A percentile compares a stretch with the other conserved stretches of the same genome.
phyloP scores from a whole-genome alignment of 345 rosid genomes.

The Physaria fendleri region DNA sequence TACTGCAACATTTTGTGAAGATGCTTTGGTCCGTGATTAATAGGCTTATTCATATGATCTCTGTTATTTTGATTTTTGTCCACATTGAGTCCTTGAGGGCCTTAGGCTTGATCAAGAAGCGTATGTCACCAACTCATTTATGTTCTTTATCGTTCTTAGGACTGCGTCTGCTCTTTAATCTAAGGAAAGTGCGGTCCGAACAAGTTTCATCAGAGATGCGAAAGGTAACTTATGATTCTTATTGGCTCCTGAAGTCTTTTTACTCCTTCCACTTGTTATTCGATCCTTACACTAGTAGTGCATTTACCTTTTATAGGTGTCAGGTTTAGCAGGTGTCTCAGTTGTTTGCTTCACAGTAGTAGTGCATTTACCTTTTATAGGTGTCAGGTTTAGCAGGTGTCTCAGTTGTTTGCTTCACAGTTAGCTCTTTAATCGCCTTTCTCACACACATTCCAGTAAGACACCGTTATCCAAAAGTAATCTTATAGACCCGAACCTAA shows the following conservation, averaged over 20 bases:
- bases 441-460: constrained; percentile 33
- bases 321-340: constrained; percentile 34
- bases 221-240: constrained; percentile 23
- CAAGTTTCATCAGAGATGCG: constrained; percentile 35
- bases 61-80: neutral
- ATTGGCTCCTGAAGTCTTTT: neutral
- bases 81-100: neutral
- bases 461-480: neutral
- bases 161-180: constrained; percentile 25
- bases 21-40: too few relatives aligned
- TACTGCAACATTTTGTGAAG: neutral
- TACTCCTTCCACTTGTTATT: neutral
- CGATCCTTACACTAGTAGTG: neutral
- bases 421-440: constrained; percentile 29
- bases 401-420: constrained; percentile 33
- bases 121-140: neutral
- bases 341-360: constrained; percentile 15
- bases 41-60: too few relatives aligned
- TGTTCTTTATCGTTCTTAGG: constrained; percentile 14
- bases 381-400: constrained; percentile 36
- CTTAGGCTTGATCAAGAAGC: neutral
- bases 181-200: constrained; percentile 34
- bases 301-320: constrained; percentile 21
- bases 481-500: neutral
- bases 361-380: constrained; percentile 6